Conservation (phyloP, 148 eudicot genomes). For the Rhododendron ferrugineum region DNA sequence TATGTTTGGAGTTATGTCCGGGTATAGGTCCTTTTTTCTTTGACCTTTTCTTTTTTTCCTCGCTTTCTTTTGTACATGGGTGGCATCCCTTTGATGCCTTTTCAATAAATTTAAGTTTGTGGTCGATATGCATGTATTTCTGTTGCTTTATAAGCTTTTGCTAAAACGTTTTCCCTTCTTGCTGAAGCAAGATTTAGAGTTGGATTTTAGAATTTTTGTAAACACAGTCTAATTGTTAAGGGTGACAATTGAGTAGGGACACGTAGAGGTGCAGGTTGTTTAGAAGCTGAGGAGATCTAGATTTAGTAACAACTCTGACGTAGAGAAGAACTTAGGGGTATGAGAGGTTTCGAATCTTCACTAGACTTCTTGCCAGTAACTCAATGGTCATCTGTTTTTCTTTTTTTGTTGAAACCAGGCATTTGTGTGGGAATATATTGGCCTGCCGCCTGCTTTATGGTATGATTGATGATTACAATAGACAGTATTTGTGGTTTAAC, state of each 20-base stretch:
- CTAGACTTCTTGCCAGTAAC: background rate
- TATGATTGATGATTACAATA: background rate
- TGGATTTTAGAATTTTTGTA: background rate
- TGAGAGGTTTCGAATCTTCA: background rate
- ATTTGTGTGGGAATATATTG: background rate
- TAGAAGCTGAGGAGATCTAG: background rate
- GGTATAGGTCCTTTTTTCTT: background rate
- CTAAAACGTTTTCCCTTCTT: background rate
- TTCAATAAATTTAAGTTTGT: too few species aligned
- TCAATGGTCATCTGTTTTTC: background rate
- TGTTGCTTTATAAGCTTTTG: background rate
- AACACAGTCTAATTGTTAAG: background rate
- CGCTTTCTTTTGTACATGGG: too few species aligned
- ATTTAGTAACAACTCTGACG: background rate
- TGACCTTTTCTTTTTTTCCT: background rate
- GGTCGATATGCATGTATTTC: background rate
- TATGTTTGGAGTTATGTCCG: background rate
- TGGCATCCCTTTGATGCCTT: background rate
- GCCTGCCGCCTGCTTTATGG: background rate
- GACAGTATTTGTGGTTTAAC: background rate
- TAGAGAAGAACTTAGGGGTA: background rate
- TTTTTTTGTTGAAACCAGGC: background rate
- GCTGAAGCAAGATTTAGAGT: background rate
- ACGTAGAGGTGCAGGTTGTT: background rate
- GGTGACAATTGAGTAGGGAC: background rate